Conservation (phyloP, 192 early-diverging fungal species). For the Rhizophagus clarus region DNA sequence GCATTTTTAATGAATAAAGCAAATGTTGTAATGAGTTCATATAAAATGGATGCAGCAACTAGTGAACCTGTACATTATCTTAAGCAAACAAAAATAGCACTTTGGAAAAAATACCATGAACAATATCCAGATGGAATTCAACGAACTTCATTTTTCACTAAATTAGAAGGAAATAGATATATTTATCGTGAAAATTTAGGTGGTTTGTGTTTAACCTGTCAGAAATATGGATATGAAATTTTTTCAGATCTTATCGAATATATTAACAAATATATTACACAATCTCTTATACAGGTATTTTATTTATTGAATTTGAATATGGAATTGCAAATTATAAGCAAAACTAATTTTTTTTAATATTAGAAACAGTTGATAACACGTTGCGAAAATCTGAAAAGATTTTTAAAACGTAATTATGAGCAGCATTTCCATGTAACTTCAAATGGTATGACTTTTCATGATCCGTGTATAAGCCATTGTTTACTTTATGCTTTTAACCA, state of each 20-base stretch:
- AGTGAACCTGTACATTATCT: too few species aligned
- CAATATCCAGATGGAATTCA: not conserved
- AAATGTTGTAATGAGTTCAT: too few species aligned
- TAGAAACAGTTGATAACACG: not conserved
- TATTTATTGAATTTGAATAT: not conserved
- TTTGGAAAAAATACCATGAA: conserved; percentile 7
- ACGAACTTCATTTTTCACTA: not conserved
- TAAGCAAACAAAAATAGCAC: not conserved
- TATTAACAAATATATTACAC: not conserved
- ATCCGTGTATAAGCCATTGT: not conserved
- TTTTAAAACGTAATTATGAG: not conserved
- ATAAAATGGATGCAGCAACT: too few species aligned
- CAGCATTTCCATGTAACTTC: not conserved
- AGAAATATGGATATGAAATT: not conserved
- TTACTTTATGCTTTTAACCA: conserved; percentile 6
- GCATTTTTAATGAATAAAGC: too few species aligned
- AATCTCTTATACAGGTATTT: not conserved
- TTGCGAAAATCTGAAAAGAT: not conserved
- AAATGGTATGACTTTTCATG: not conserved
- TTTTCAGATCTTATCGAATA: not conserved
- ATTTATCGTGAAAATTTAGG: not conserved
- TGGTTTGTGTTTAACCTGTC: not conserved
- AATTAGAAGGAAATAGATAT: not conserved
- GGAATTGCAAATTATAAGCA: not conserved
- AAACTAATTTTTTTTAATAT: not conserved